phyloP scores from a whole-genome alignment of 768 basidiomycete species.

The Boletus subcaerulescens region DNA sequence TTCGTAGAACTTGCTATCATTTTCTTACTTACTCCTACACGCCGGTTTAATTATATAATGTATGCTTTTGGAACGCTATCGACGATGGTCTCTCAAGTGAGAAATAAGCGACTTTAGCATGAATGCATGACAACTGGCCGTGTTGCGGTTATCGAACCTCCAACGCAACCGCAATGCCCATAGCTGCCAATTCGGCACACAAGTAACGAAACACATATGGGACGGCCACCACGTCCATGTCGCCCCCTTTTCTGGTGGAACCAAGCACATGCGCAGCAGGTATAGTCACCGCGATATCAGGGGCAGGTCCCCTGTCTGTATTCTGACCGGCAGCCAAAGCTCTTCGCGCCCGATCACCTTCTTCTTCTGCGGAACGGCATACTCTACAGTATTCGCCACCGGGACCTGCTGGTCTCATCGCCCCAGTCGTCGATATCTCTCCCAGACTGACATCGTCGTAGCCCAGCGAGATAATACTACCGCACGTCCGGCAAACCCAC shows the following conservation, averaged over 20 bases:
- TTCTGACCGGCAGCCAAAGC: slow-evolving; percentile 56
- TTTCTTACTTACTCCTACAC: slow-evolving; percentile 10
- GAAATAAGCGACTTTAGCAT: background rate
- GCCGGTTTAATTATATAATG: slow-evolving; percentile 10
- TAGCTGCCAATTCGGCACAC: slow-evolving; percentile 94
- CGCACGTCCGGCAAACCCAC: slow-evolving; percentile 97
- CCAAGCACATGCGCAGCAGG: slow-evolving; percentile 66
- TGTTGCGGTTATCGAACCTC: slow-evolving; percentile 52
- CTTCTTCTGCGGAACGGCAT: slow-evolving; percentile 75
- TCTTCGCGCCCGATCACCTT: slow-evolving; percentile 59
- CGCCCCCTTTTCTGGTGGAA: slow-evolving; percentile 59
- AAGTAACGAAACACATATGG: slow-evolving; percentile 95
- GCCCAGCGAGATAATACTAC: slow-evolving; percentile 91
- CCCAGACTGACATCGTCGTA: slow-evolving; percentile 86
- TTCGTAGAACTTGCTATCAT: slow-evolving; percentile 5
- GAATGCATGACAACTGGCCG: background rate
- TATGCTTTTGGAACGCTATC: slow-evolving; percentile 13
- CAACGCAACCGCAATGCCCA: slow-evolving; percentile 92
- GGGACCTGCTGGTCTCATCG: slow-evolving; percentile 61
- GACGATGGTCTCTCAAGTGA: background rate
- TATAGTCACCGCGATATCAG: slow-evolving; percentile 63
- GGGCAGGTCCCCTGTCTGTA: slow-evolving; percentile 37
- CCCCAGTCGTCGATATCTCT: slow-evolving; percentile 49
- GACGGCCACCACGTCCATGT: slow-evolving; percentile 92
- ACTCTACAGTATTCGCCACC: slow-evolving; percentile 93